Evolutionary conservation across 371 early-diverging fungal species (phyloP).

Genomic region (Lichtheimia hyalospora): DNA sequence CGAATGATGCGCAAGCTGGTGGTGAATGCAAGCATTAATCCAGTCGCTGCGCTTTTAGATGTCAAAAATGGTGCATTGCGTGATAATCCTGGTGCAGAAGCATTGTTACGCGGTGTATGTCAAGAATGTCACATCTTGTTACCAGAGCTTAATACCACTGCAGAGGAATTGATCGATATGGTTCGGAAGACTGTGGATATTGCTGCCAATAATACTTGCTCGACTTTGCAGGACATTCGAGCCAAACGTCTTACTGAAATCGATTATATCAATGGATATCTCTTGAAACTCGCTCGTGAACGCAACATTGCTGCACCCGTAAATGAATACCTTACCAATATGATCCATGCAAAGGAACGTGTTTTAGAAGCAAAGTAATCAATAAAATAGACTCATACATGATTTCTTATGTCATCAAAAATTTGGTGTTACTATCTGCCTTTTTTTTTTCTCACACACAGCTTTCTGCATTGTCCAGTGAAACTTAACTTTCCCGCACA

Average conservation of each 20-base stretch:
- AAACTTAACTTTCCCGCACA: too few species aligned
- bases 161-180: slow-evolving; percentile 18
- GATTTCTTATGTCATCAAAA: neutral
- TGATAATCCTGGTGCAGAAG: slow-evolving; percentile 14
- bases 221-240: slow-evolving; percentile 55
- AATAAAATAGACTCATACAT: neutral
- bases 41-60: slow-evolving; percentile 50
- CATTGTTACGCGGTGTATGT: slow-evolving; percentile 25
- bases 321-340: slow-evolving; percentile 23
- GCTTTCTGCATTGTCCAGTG: too few species aligned
- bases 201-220: slow-evolving; percentile 53
- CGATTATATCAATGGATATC: slow-evolving; percentile 63
- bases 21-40: slow-evolving; percentile 61
- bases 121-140: slow-evolving; percentile 31
- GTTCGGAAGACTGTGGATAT: slow-evolving; percentile 28
- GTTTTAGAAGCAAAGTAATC: neutral
- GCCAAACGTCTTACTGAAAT: slow-evolving; percentile 49
- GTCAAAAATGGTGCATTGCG: slow-evolving; percentile 43
- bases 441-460: too few species aligned
- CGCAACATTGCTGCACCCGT: slow-evolving; percentile 12
- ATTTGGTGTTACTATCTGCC: too few species aligned
- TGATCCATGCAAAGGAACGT: slow-evolving; percentile 36
- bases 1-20: slow-evolving; percentile 56
- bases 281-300: slow-evolving; percentile 30
- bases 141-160: slow-evolving; percentile 22